Percentiles rank a stretch among this genome's conserved stretches.
Conservation (phyloP, 2,329 filamentous ascomycete species). For the Calonectria ilicicola region DNA sequence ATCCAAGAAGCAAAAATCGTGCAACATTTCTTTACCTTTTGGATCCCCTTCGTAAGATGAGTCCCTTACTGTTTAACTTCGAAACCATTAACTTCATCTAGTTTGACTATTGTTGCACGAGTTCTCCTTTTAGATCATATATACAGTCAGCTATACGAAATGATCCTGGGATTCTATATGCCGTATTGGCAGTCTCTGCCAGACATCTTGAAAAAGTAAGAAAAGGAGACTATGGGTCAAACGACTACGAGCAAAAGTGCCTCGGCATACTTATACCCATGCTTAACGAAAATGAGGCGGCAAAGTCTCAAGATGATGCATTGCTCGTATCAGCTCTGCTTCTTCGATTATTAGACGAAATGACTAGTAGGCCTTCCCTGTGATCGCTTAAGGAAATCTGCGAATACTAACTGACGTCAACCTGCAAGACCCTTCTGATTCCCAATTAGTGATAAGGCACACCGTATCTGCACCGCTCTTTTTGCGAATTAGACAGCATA, state of each 20-base stretch:
- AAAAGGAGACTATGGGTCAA: neutral
- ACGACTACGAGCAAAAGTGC: conserved; percentile 7
- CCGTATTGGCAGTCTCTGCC: conserved; percentile 4
- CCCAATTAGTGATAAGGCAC: neutral
- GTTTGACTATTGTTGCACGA: neutral
- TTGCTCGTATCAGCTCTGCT: conserved; percentile 3
- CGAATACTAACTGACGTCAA: neutral
- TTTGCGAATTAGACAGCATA: neutral
- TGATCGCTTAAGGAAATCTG: neutral
- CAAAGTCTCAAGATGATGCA: neutral
- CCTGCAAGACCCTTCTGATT: neutral
- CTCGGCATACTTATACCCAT: conserved; percentile 3
- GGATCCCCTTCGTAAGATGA: neutral
- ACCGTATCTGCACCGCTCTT: neutral
- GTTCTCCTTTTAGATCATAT: neutral
- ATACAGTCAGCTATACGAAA: neutral
- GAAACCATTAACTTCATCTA: neutral
- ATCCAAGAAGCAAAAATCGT: neutral
- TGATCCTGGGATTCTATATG: neutral
- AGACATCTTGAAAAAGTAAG: neutral
- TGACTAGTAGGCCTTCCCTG: neutral
- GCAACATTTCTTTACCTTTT: neutral
- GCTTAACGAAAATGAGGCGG: neutral
- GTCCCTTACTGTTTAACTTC: neutral
- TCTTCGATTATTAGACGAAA: conserved; percentile 5